Evolutionary conservation across 2,329 filamentous ascomycete species (phyloP).

Genomic region (Anthostomella pinea): DNA sequence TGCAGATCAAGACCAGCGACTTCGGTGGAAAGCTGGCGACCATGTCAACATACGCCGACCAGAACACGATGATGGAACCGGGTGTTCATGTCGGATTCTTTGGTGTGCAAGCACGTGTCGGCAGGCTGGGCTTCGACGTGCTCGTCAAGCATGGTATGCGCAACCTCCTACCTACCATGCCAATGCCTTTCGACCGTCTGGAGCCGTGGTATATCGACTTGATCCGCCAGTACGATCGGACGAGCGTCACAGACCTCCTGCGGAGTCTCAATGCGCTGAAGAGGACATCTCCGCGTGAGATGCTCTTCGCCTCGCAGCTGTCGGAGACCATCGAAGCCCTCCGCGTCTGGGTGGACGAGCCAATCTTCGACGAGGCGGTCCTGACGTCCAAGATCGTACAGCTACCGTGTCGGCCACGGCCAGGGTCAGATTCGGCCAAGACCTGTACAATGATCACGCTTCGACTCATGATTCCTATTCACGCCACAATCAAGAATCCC

Average conservation of each 20-base stretch:
- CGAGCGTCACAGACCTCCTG: constrained; percentile 39
- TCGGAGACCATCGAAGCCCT: constrained; percentile 36
- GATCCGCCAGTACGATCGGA: constrained; percentile 47
- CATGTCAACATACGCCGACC: constrained; percentile 59
- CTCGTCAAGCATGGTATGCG: constrained; percentile 54
- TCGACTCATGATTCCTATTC: constrained; percentile 60
- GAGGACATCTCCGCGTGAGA: constrained; percentile 39
- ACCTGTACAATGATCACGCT: constrained; percentile 50
- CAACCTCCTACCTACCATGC: constrained; percentile 59
- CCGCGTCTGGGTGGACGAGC: constrained; percentile 37
- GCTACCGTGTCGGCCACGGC: constrained; percentile 34
- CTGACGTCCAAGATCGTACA: constrained; percentile 38
- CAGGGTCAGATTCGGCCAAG: constrained; percentile 12
- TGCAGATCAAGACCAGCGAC: constrained; percentile 68
- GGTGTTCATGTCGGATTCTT: constrained; percentile 60
- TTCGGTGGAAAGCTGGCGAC: constrained; percentile 59
- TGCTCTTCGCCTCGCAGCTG: constrained; percentile 45
- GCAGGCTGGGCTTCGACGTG: constrained; percentile 59
- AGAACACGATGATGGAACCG: constrained; percentile 44
- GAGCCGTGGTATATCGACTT: constrained; percentile 55
- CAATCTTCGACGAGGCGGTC: constrained; percentile 40
- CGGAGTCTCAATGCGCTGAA: constrained; percentile 37
- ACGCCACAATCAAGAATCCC: constrained; percentile 48
- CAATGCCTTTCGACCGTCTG: constrained; percentile 51
- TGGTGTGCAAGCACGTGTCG: constrained; percentile 50